Base-by-base conservation (phyloP, 768 basidiomycete genomes). In the Mycena alexandri region DNA sequence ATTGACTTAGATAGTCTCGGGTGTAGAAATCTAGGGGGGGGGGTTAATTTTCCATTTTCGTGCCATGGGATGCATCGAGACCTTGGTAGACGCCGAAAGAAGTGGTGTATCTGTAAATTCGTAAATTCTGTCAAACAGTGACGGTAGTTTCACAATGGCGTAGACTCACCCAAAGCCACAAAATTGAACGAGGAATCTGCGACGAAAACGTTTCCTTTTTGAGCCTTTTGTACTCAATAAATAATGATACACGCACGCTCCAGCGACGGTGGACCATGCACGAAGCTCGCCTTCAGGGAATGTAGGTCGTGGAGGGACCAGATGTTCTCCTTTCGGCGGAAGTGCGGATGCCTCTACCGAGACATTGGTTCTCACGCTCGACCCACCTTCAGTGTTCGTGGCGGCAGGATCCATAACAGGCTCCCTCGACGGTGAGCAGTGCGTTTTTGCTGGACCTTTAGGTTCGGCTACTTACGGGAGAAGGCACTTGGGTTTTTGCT, bases 21-120 rank as follows among this genome's bases (percentile, higher is more conserved):
- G 78, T 77, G 48, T 84, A 79, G 29, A 79, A 80, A 58, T 84
- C 84, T 74, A 66, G 52, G 21, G 82, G 80, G 6, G 82, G 24
- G 5, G 17, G n/a, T 17, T 2, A 48, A 8, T 6, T 13, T 22
- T 34, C 11, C 13, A 2, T 14, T 44, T 2, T n/a, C 11, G 5
- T 5, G 19, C 22, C 17, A 19, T 34, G 43, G 17, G 53, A 8
- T 63, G 59, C 36, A 70, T 29, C 57, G 12, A 66, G 62, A 74
- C 75, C 77, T 55, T 79, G 76, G 72, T 77, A 80, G 12, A 79
- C 79, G 5, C 80, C 79, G 61, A 75, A 81, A 1, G 80, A 75
- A 56, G 78, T 82, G 16, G 75, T 75, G 55, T 82, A 82, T 22
- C 82, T 82, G 56, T 59, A 22, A 36, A 29, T 29, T 12, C 33